Evolutionary conservation across 352 stramenopile species (phyloP).

Genomic region (Pilasporangium apinafurcum): DNA sequence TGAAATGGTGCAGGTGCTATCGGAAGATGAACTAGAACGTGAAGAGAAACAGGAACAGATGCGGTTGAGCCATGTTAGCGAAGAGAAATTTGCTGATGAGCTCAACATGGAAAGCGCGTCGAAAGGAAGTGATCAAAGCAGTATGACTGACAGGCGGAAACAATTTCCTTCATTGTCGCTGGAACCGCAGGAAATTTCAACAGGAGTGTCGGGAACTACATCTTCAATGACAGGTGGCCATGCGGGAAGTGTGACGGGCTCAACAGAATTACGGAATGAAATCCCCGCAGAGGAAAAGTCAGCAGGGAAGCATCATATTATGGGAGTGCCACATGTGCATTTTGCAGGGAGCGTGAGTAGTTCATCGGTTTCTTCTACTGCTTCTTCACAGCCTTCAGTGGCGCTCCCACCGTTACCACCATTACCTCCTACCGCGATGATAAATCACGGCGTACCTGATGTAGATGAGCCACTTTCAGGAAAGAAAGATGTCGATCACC

Average conservation of each 20-base stretch:
- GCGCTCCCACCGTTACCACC: background rate
- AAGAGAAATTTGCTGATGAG: constrained; percentile 57
- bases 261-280: constrained; percentile 4
- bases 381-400: constrained; percentile 8
- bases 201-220: constrained; percentile 11
- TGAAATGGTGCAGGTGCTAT: constrained; percentile 67
- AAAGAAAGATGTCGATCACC: constrained; percentile 30
- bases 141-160: constrained; percentile 33
- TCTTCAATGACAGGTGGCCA: constrained; percentile 9
- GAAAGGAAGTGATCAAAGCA: constrained; percentile 21
- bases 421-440: too few species aligned
- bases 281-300: constrained; percentile 43
- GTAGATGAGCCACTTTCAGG: constrained; percentile 58
- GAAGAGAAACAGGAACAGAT: constrained; percentile 45
- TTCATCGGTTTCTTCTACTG: background rate
- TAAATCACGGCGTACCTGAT: too few species aligned
- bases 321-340: constrained; percentile 19
- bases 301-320: constrained; percentile 28
- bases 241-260: constrained; percentile 4
- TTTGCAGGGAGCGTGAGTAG: constrained; percentile 3
- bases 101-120: constrained; percentile 76
- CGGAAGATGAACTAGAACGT: constrained; percentile 59
- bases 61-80: constrained; percentile 38
- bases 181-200: constrained; percentile 42
- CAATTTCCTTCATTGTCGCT: constrained; percentile 48